Base-by-base conservation (phyloP, 2,329 filamentous ascomycete species). In the Colletotrichum abscissum region DNA sequence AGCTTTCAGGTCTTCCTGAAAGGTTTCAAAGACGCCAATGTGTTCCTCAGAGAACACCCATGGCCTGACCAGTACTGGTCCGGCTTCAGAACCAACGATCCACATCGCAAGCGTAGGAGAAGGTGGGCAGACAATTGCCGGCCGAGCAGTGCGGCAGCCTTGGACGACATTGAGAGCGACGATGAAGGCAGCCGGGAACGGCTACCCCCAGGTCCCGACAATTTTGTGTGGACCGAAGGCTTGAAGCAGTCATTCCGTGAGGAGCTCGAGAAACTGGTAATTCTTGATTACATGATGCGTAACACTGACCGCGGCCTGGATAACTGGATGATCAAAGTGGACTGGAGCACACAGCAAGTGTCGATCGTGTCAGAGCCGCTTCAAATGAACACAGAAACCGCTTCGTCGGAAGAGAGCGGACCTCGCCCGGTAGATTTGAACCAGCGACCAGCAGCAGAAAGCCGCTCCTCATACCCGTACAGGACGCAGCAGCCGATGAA, bases 291-390 rank as follows among this genome's bases (percentile, higher is more conserved):
- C 81, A 97, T 99, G 75, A 99, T 99, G 97, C 91, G 97, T 71
- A 99, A 99, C 80, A 99, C 97, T 1, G 97, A 99, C 81, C 91
- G 97, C 83, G 97, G 97, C 1, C 87, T 98, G 69, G 97, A 99
- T 81, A 99, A 99, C 78, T 99, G 97, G 97, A 99, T 99, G 97
- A 95, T 99, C 80, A 97, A 95, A 82, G 94, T 99, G 38, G 95
- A 99, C 82, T 94, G 92, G 88, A 90, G 95, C 77, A 92, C 90
- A 3, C 91, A 97, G 79, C 90, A 93, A 78, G 96, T 97, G 14
- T 94, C 93, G 8, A 94, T 99, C 76, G 92, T 93, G 19, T 95
- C 95, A 0, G 95, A 98, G 73, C 94, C 95, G 12, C 85, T 90
- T 57, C 89, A 89, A 33, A 82, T 97, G 87, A 79, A 94, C 87